Conservation (phyloP, 2,329 filamentous ascomycete genomes). For the Hypoxylon sp. region DNA sequence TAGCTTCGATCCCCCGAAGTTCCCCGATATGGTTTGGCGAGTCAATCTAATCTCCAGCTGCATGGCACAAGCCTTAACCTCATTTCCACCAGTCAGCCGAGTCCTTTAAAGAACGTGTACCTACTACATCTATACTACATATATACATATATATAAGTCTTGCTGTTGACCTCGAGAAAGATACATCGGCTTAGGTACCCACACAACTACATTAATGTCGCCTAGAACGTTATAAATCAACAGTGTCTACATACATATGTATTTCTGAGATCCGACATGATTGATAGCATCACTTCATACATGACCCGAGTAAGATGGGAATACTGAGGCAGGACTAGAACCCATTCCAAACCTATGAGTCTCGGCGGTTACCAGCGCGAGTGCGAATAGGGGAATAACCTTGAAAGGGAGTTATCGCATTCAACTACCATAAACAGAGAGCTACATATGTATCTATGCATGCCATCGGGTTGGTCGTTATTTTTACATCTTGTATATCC, state of each 20-base stretch:
- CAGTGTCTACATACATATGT: neutral
- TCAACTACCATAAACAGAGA: neutral
- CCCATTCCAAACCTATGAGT: conserved; percentile 9
- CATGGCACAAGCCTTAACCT: neutral
- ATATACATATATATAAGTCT: neutral
- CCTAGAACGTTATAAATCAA: conserved; percentile 6
- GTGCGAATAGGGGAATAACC: conserved; percentile 1
- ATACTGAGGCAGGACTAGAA: conserved; percentile 1
- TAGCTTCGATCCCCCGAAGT: neutral
- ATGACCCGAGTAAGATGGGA: conserved; percentile 4
- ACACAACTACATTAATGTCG: too few relatives aligned
- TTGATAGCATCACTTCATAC: conserved; percentile 3
- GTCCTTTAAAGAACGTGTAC: conserved; percentile 28
- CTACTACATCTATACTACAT: neutral
- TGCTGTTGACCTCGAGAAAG: neutral
- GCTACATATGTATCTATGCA: neutral
- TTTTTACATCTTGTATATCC: conserved; percentile 6
- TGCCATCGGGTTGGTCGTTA: conserved; percentile 4
- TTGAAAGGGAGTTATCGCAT: neutral
- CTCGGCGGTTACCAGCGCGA: conserved; percentile 14
- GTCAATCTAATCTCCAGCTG: conserved; percentile 8
- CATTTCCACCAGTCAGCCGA: conserved; percentile 32
- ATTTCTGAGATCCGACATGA: neutral
- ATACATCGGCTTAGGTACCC: neutral
- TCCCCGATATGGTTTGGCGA: conserved; percentile 3